phyloP scores from a whole-genome alignment of 2,329 filamentous ascomycete species.

The Macrophomina phaseolina region DNA sequence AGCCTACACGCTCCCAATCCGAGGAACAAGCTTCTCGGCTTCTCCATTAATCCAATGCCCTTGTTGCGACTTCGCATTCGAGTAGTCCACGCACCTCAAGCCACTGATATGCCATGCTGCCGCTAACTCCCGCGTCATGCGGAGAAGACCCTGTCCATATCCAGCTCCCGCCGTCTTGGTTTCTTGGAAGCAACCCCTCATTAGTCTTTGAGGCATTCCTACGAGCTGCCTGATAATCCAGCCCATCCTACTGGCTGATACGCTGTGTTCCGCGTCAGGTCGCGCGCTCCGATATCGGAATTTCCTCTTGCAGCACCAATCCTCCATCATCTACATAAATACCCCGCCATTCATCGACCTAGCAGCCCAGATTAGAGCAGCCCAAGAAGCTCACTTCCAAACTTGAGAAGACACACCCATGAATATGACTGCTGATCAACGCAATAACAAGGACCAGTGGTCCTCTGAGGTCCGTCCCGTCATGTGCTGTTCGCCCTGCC shows the following conservation, averaged over 20 bases:
- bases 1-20: no score
- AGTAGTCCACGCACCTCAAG: background rate
- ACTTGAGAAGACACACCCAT: background rate
- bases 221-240: background rate
- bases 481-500: no score
- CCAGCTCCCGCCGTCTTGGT: background rate
- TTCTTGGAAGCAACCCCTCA: background rate
- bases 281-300: constrained; percentile 17
- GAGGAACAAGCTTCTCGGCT: no score
- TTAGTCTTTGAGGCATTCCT: background rate
- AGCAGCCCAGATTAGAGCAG: background rate
- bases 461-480: constrained; percentile 12
- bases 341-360: background rate
- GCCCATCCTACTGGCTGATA: background rate
- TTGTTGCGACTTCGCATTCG: background rate
- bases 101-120: background rate
- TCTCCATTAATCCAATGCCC: background rate
- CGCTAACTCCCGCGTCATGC: background rate
- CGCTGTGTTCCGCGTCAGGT: background rate
- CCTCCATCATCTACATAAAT: constrained; percentile 14
- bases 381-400: background rate
- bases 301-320: background rate
- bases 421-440: background rate
- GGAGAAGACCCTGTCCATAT: background rate
- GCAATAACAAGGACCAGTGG: constrained; percentile 16